A percentile compares a stretch with the other conserved stretches of the same genome.
These are phyloP conservation scores for Monilinia polystroma DNA, from an alignment of 2,329 filamentous ascomycete species.

Conservation along the genomic window DNA sequence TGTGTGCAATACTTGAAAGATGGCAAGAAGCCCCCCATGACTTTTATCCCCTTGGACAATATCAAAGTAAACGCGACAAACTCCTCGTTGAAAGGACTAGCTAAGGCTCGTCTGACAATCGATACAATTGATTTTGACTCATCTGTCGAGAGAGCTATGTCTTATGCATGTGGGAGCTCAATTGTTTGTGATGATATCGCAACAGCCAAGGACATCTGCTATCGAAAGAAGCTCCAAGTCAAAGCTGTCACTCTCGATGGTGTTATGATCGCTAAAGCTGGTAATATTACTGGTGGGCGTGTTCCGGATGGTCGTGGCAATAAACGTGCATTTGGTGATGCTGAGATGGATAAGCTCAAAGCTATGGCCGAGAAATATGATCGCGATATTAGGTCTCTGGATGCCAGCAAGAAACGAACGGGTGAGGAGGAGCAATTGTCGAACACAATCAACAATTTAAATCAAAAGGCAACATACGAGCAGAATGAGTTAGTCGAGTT, in stretches of 20 bases:
- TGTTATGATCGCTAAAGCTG: slow-evolving; percentile 95
- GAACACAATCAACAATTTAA: slow-evolving; percentile 74
- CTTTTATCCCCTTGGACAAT: slow-evolving; percentile 94
- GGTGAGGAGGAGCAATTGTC: slow-evolving; percentile 78
- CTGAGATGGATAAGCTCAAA: slow-evolving; percentile 82
- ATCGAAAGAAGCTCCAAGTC: slow-evolving; percentile 76
- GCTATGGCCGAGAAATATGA: slow-evolving; percentile 72
- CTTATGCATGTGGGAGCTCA: slow-evolving; percentile 90
- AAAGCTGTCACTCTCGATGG: slow-evolving; percentile 95
- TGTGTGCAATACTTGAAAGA: slow-evolving; percentile 95
- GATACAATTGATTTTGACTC: slow-evolving; percentile 95
- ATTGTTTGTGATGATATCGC: slow-evolving; percentile 88
- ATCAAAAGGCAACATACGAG: slow-evolving; percentile 69
- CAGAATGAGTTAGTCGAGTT: slow-evolving; percentile 76
- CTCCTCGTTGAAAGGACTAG: slow-evolving; percentile 84
- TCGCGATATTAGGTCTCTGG: slow-evolving; percentile 75
- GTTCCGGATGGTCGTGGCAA: slow-evolving; percentile 71
- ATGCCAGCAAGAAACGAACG: slow-evolving; percentile 72
- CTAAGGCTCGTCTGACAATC: slow-evolving; percentile 83
- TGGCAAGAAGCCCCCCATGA: slow-evolving; percentile 81
- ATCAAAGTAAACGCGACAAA: slow-evolving; percentile 93
- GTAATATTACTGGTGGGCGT: slow-evolving; percentile 93
- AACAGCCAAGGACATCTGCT: slow-evolving; percentile 86
- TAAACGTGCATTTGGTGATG: slow-evolving; percentile 83
- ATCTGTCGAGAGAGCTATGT: slow-evolving; percentile 85